These are phyloP conservation scores for Botrytis fabae DNA, from an alignment of 2,329 filamentous ascomycete species.

Conservation along the genomic window DNA sequence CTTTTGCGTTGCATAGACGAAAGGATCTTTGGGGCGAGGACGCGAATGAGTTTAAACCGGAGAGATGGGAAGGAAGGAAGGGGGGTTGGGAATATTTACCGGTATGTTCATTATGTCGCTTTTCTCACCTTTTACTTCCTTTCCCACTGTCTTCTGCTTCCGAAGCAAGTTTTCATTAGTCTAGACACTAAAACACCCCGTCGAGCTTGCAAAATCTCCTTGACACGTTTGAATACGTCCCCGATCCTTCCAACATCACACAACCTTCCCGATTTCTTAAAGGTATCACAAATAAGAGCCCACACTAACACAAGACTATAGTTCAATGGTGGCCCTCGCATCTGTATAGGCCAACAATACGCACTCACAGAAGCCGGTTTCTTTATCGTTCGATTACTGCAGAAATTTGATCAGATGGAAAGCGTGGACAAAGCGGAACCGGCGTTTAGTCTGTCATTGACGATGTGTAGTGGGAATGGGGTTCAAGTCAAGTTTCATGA, in stretches of 20 bases:
- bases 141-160: not conserved
- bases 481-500: conserved; percentile 38
- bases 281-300: not conserved
- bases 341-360: conserved; percentile 45
- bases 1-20: conserved; percentile 41
- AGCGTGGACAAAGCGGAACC: conserved; percentile 39
- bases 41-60: conserved; percentile 44
- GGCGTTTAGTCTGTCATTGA: conserved; percentile 36
- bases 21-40: conserved; percentile 43
- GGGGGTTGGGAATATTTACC: conserved; percentile 48
- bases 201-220: not conserved
- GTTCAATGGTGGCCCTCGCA: conserved; percentile 45
- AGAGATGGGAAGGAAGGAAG: conserved; percentile 44
- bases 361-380: conserved; percentile 43
- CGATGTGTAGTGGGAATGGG: conserved; percentile 39
- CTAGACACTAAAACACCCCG: not conserved
- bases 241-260: not conserved
- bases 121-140: not conserved
- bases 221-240: not conserved
- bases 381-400: conserved; percentile 41
- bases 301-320: not conserved
- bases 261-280: not conserved
- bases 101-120: conserved; percentile 28
- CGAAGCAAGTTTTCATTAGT: not conserved
- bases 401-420: conserved; percentile 29